A percentile compares a stretch with the other conserved stretches of the same genome.
Conservation (phyloP, 192 early-diverging fungal genomes). For the Gigaspora rosea region DNA sequence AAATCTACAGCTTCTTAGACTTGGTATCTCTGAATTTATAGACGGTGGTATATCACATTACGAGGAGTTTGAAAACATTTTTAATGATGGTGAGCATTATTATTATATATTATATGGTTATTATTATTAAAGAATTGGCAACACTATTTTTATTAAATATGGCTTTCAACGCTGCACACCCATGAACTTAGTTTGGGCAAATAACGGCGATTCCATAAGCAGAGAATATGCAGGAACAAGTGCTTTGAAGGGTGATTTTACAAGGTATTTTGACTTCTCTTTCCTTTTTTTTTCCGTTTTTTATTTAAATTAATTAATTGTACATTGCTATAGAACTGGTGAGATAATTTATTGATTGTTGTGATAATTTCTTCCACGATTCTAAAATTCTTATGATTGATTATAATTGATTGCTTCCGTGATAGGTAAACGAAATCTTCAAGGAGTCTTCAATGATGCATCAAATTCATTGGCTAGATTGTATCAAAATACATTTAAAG, state of each 20-base stretch:
- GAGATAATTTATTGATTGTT: neutral
- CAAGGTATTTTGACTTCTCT: conserved; percentile 40
- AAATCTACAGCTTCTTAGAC: conserved; percentile 65
- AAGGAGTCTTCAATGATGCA: conserved; percentile 73
- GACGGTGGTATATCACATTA: conserved; percentile 67
- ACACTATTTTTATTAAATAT: neutral
- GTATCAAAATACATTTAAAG: conserved; percentile 75
- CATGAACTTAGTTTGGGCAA: conserved; percentile 65
- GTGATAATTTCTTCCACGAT: conserved; percentile 1
- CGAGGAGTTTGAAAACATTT: conserved; percentile 62
- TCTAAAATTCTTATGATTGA: neutral
- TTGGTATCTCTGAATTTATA: conserved; percentile 66
- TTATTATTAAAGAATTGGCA: neutral
- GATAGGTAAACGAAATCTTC: conserved; percentile 73
- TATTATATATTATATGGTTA: neutral
- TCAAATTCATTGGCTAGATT: conserved; percentile 75
- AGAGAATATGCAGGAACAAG: conserved; percentile 78
- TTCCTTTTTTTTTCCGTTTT: too few relatives aligned
- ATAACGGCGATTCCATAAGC: conserved; percentile 79
- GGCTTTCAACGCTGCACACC: neutral
- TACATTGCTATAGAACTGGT: neutral
- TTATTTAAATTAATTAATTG: neutral
- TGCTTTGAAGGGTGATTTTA: conserved; percentile 79
- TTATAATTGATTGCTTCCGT: neutral
- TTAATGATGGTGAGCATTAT: conserved; percentile 50